phyloP scores from a whole-genome alignment of 2,329 filamentous ascomycete genomes.

The Aspergillus sp. region DNA sequence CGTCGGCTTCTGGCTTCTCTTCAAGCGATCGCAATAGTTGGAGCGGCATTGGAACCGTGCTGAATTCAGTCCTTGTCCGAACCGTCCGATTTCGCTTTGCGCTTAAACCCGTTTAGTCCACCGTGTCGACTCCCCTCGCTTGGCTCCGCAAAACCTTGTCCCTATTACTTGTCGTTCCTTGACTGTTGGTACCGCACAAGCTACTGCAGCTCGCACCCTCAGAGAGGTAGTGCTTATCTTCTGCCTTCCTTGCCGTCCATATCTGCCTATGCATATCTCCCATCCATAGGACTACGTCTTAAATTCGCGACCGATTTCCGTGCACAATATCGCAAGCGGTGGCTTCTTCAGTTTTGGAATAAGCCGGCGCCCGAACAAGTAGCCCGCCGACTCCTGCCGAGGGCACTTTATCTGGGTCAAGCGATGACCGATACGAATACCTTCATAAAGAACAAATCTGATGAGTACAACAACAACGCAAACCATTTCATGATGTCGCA shows the following conservation, averaged over 20 bases:
- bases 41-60: neutral
- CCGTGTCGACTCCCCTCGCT: neutral
- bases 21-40: neutral
- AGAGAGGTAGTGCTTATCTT: neutral
- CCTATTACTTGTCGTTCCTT: too few relatives aligned
- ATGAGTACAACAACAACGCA: conserved; percentile 51
- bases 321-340: too few relatives aligned
- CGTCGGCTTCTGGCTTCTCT: neutral
- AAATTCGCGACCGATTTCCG: too few relatives aligned
- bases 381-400: neutral
- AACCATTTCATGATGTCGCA: conserved; percentile 41
- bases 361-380: neutral
- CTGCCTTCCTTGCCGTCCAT: too few relatives aligned
- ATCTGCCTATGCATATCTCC: neutral
- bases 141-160: neutral
- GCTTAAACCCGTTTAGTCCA: neutral
- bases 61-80: neutral
- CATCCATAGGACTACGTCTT: neutral
- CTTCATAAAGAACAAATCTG: conserved; percentile 60
- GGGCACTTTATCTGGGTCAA: conserved; percentile 5
- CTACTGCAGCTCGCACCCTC: neutral
- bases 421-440: conserved; percentile 48
- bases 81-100: neutral
- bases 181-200: too few relatives aligned
- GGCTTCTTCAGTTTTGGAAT: neutral